These are phyloP conservation scores for Grigorovia transvaalensis DNA, from an alignment of 805 yeast species.

Conservation along the genomic window DNA sequence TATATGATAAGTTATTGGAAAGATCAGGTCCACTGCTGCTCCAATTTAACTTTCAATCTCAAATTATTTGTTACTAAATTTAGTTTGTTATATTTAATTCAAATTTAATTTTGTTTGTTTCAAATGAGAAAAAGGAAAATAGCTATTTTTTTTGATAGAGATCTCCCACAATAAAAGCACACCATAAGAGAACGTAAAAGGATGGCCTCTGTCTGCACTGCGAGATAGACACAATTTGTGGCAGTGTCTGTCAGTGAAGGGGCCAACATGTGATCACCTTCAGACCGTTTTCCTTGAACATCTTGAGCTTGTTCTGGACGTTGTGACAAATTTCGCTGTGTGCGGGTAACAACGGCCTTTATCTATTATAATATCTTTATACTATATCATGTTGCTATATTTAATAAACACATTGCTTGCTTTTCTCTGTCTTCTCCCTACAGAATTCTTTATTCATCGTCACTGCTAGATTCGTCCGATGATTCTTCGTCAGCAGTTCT, in stretches of 20 bases:
- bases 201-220: no score
- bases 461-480: constrained; percentile 37
- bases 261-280: no score
- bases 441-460: constrained; percentile 21
- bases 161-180: background rate
- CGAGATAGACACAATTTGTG: no score
- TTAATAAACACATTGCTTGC: background rate
- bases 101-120: background rate
- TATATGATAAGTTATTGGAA: background rate
- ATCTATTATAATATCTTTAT: no score
- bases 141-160: background rate
- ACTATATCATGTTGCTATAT: background rate
- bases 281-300: no score
- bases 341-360: no score
- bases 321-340: no score
- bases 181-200: no score
- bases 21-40: background rate
- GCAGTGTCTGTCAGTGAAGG: no score
- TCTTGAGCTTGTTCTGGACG: no score
- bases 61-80: background rate
- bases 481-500: constrained; percentile 63
- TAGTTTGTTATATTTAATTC: background rate
- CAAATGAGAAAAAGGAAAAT: background rate
- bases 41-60: background rate
- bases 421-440: background rate